Conservation (phyloP, 371 early-diverging fungal genomes). For the Amoeboaphelidium occidentale region DNA sequence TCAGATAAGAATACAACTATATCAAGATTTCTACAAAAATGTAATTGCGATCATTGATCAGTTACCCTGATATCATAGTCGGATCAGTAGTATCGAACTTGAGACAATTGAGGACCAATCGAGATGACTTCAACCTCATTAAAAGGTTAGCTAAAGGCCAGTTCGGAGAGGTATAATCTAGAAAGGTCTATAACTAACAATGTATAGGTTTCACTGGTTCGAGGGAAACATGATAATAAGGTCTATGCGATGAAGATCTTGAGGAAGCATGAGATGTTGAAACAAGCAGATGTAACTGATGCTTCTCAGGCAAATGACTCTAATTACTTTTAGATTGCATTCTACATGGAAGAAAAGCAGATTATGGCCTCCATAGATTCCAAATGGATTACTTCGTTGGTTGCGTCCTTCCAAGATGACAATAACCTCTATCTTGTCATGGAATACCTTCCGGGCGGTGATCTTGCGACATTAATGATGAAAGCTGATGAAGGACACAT, state of each 20-base stretch:
- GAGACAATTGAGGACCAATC: constrained; percentile 34
- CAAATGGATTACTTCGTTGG: constrained; percentile 20
- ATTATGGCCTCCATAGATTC: constrained; percentile 10
- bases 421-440: constrained; percentile 32
- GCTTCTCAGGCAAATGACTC: not conserved
- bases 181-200: not conserved
- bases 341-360: constrained; percentile 19
- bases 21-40: constrained; percentile 22
- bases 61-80: constrained; percentile 16
- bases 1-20: constrained; percentile 21
- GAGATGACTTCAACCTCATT: constrained; percentile 60
- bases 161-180: constrained; percentile 47
- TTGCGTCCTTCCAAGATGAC: constrained; percentile 39
- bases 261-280: constrained; percentile 56
- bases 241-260: constrained; percentile 91
- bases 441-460: constrained; percentile 41
- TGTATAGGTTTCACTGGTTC: constrained; percentile 39
- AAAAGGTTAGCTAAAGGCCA: constrained; percentile 71
- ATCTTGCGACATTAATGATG: constrained; percentile 15
- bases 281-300: constrained; percentile 39
- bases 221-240: constrained; percentile 31
- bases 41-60: constrained; percentile 9
- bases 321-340: constrained; percentile 5
- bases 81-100: constrained; percentile 25
- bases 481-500: constrained; percentile 9